A percentile compares a stretch with the other conserved stretches of the same genome.
Evolutionary conservation across 148 eudicot species (phyloP).

Genomic region (Camellia lanceoleosa): DNA sequence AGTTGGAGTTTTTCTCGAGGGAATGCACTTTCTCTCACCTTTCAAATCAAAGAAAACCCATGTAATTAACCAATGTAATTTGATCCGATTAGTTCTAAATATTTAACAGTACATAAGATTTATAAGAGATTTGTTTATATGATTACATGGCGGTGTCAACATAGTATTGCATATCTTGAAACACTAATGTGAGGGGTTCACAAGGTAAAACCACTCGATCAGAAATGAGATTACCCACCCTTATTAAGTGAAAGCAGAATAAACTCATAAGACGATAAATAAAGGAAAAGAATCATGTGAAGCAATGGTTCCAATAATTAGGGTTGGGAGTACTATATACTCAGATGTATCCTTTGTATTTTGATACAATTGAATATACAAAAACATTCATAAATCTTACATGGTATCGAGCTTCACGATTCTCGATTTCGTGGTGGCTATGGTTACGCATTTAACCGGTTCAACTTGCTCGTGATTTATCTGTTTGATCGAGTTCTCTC

Average conservation of each 20-base stretch:
- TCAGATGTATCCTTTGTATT: too few species aligned
- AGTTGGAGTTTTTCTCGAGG: conserved; percentile 56
- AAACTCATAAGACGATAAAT: background rate
- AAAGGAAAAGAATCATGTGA: background rate
- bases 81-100: background rate
- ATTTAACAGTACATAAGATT: background rate
- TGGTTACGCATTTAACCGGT: too few species aligned
- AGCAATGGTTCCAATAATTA: background rate
- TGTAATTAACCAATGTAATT: background rate
- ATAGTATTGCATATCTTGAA: conserved; percentile 68
- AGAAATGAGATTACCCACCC: conserved; percentile 26
- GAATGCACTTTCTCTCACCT: conserved; percentile 65
- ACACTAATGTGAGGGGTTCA: conserved; percentile 55
- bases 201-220: conserved; percentile 73
- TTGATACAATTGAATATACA: too few species aligned
- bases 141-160: conserved; percentile 62
- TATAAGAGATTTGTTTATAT: background rate
- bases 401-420: too few species aligned
- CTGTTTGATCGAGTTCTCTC: too few species aligned
- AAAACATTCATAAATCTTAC: too few species aligned
- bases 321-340: too few species aligned
- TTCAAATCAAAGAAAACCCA: conserved; percentile 33
- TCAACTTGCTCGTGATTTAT: too few species aligned
- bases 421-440: too few species aligned
- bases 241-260: background rate